Conservation (phyloP, 2,329 filamentous ascomycete genomes). For the Ophiostoma pallidulum region DNA sequence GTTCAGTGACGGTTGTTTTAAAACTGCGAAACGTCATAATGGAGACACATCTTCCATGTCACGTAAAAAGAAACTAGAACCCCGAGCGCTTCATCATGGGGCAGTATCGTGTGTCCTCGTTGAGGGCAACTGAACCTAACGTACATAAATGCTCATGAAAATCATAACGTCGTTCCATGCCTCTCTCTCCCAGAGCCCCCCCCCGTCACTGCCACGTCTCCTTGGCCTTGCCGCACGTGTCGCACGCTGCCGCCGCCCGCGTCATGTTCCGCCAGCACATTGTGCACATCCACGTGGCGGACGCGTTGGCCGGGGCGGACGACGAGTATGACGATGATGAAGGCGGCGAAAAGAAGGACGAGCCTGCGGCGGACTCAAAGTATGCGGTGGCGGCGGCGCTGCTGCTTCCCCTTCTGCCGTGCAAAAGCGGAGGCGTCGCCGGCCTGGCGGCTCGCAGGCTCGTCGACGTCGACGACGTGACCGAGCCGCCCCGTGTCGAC, state of each 20-base stretch:
- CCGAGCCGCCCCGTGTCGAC: slow-evolving; percentile 9
- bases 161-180: no score
- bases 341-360: background rate
- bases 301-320: background rate
- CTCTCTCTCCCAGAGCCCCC: background rate
- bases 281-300: slow-evolving; percentile 38
- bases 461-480: slow-evolving; percentile 3
- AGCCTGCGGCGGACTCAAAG: no score
- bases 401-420: slow-evolving; percentile 6
- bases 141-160: no score
- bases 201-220: slow-evolving; percentile 19
- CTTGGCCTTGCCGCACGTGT: slow-evolving; percentile 45
- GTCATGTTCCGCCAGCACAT: slow-evolving; percentile 44
- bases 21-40: no score
- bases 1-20: no score
- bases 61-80: no score
- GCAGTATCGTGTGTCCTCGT: no score
- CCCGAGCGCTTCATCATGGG: no score
- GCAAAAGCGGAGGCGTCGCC: background rate
- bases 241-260: slow-evolving; percentile 48
- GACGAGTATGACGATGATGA: background rate
- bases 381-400: background rate
- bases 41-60: no score
- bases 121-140: no score
- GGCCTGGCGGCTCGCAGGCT: background rate